Evolutionary conservation across 2,329 filamentous ascomycete genomes (phyloP), one percentile per base, ranked within the genome.

Genomic region (Teratosphaeria gauchensis): DNA sequence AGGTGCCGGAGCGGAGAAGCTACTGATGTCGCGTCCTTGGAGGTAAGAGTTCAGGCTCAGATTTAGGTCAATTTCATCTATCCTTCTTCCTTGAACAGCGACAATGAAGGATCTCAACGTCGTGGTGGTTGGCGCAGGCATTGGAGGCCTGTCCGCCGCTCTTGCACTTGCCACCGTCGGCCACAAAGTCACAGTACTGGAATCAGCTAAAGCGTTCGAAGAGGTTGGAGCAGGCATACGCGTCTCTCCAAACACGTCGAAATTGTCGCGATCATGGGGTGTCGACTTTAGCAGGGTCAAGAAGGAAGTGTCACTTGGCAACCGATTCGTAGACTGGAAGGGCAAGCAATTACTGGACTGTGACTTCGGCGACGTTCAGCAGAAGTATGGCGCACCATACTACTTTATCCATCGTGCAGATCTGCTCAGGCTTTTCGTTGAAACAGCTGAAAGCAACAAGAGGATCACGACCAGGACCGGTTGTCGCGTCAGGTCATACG

Each of bases 181-280:
- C 42, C 56, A 62, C 54, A 54, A 65, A n/a, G 73, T 75, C 3
- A 75, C 73, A 0, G 67, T 76, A 1, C 66, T 76, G 9, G 75
- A 76, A 61, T 67, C 71, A 11, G 72, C 75, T 1, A 58, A 63
- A 56, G 62, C 72, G 56, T 67, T 76, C 5, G 72, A 73, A 53
- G 72, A 76, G 59, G 61, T 65, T n/a, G 63, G 63, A 33, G 64
- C 62, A 30, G 63, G 64, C 6, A 64, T 65, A 16, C 59, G 62
- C 51, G 58, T 67, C 3, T 61, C 65, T 35, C 65, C 64, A 1
- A 76, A 75, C 58, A 72, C 71, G 4, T 71, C 73, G 6, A 64
- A 71, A 2, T 66, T 76, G 9, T 68, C 73, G 3, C 66, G 70
- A 51, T 65, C 70, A 53, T 77, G 72, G 73, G 74, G 68, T 46